These are phyloP conservation scores for Lichtheimia ramosa DNA, from an alignment of 371 early-diverging fungal genomes.

Conservation along the genomic window DNA sequence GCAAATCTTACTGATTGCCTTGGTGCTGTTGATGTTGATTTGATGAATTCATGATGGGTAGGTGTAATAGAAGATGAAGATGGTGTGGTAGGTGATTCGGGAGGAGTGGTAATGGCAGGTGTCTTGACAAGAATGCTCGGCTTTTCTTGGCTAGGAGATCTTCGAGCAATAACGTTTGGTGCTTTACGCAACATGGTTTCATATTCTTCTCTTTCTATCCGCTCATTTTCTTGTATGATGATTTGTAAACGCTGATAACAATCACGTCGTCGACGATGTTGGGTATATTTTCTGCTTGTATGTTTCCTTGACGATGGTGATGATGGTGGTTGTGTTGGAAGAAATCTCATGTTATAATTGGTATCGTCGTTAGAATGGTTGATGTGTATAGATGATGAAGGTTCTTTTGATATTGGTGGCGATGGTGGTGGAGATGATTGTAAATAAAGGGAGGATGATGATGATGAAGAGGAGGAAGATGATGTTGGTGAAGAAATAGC, in stretches of 20 bases:
- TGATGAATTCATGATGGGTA: not conserved
- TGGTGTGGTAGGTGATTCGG: constrained; percentile 3
- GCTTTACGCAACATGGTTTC: constrained; percentile 29
- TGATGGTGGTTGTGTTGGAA: constrained; percentile 2
- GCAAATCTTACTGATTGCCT: constrained; percentile 39
- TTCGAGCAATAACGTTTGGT: constrained; percentile 15
- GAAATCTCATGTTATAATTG: not conserved
- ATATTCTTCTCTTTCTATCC: constrained; percentile 30
- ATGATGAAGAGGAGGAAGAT: not conserved
- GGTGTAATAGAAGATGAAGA: constrained; percentile 7
- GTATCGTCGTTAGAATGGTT: not conserved
- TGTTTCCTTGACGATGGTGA: not conserved
- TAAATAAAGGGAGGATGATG: not conserved
- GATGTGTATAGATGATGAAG: no score
- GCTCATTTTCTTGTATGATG: constrained; percentile 38
- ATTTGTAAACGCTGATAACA: constrained; percentile 35
- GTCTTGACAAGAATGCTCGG: constrained; percentile 23
- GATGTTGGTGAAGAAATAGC: no score
- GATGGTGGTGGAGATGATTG: no score
- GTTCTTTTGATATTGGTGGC: no score
- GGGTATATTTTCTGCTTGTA: constrained; percentile 4
- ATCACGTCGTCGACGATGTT: constrained; percentile 39
- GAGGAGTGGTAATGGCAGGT: constrained; percentile 6
- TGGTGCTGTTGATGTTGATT: constrained; percentile 19
- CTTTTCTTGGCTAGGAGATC: constrained; percentile 8